These are phyloP conservation scores for Beauveria asiatica DNA, from an alignment of 2,329 filamentous ascomycete genomes.

Conservation along the genomic window DNA sequence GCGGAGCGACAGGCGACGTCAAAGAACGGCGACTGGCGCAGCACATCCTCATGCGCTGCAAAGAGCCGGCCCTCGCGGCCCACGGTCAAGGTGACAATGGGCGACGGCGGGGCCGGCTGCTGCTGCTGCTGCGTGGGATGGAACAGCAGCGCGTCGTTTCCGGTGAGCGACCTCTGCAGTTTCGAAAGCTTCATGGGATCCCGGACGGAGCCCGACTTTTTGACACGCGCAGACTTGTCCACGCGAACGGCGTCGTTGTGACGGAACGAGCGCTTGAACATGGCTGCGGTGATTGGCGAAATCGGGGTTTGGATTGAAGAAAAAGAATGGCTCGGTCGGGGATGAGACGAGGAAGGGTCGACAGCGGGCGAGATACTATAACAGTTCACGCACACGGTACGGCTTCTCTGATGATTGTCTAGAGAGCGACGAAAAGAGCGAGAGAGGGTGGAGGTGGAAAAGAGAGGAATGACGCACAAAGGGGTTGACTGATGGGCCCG, in stretches of 20 bases:
- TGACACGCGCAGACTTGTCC: constrained; percentile 80
- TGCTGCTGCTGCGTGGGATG: constrained; percentile 3
- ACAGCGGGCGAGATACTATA: constrained; percentile 16
- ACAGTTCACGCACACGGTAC: constrained; percentile 13
- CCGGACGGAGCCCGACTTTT: constrained; percentile 48
- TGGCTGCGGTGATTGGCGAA: constrained; percentile 36
- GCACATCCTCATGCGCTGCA: constrained; percentile 89
- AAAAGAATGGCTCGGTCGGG: constrained; percentile 21
- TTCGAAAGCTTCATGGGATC: constrained; percentile 74
- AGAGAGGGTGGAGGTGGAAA: constrained; percentile 25
- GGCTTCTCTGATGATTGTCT: constrained; percentile 19
- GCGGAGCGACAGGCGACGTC: constrained; percentile 61
- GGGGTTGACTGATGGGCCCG: constrained; percentile 40
- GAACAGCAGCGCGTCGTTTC: constrained; percentile 30
- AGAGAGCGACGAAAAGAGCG: constrained; percentile 48
- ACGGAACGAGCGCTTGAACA: constrained; percentile 91
- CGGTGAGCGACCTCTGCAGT: constrained; percentile 74
- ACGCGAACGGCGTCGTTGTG: constrained; percentile 65
- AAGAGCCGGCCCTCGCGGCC: constrained; percentile 82
- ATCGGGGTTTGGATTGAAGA: constrained; percentile 12
- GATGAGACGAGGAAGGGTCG: constrained; percentile 18
- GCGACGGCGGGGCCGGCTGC: constrained; percentile 37
- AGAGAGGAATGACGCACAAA: constrained; percentile 33
- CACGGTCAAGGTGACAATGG: constrained; percentile 81
- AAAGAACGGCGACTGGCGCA: constrained; percentile 80